These are phyloP conservation scores for Yarrowia porcina DNA, from an alignment of 805 yeast genomes.

Conservation along the genomic window DNA sequence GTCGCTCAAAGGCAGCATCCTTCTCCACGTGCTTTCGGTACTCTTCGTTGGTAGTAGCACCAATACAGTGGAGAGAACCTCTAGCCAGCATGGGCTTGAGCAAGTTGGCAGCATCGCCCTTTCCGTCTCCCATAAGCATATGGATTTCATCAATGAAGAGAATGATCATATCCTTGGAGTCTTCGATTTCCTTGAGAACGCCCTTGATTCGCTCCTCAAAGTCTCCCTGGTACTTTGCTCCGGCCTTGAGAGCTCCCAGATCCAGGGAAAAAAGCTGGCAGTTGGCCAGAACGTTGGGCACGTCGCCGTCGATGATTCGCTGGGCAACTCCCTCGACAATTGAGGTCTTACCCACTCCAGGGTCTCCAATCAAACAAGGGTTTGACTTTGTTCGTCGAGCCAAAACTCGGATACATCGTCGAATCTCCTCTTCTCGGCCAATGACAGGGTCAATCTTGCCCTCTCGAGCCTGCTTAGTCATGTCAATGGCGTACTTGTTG, in stretches of 20 bases:
- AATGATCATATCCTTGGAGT: constrained; percentile 78
- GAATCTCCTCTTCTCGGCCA: constrained; percentile 97
- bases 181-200: constrained; percentile 88
- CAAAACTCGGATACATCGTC: constrained; percentile 88
- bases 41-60: constrained; percentile 95
- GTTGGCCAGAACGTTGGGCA: constrained; percentile 79
- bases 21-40: constrained; percentile 89
- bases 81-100: constrained; percentile 97
- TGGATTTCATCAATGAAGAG: constrained; percentile 96
- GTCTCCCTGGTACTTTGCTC: constrained; percentile 98
- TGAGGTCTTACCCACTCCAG: constrained; percentile 98
- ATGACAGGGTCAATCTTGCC: constrained; percentile 98
- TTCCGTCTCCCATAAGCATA: constrained; percentile 99
- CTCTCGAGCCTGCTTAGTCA: constrained; percentile 88
- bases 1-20: constrained; percentile 98
- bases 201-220: constrained; percentile 98
- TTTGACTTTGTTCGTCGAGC: constrained; percentile 98
- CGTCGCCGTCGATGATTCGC: constrained; percentile 92
- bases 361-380: constrained; percentile 96
- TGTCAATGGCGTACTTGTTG: constrained; percentile 84
- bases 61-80: constrained; percentile 94
- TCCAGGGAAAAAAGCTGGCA: constrained; percentile 85
- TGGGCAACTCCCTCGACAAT: constrained; percentile 99
- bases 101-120: constrained; percentile 93
- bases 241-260: constrained; percentile 95